Conservation (phyloP, 2,329 filamentous ascomycete genomes). For the Graphium sp. region DNA sequence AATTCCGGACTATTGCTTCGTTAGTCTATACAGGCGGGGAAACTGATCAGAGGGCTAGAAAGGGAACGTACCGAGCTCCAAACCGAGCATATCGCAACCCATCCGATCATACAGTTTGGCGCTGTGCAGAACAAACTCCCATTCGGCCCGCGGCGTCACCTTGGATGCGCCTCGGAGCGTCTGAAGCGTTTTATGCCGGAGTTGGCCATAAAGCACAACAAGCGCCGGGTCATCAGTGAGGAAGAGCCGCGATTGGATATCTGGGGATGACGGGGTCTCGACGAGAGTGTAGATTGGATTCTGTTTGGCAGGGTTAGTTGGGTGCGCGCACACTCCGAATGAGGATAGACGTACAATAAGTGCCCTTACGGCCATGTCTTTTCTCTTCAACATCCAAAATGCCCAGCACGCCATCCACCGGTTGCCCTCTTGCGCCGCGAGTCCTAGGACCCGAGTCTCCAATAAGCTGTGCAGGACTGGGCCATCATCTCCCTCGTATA, state of each 20-base stretch:
- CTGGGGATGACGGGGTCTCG: constrained; percentile 49
- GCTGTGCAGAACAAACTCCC: constrained; percentile 78
- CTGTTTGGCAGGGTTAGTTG: constrained; percentile 19
- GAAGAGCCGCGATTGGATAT: constrained; percentile 61
- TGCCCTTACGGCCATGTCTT: constrained; percentile 69
- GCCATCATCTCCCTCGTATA: constrained; percentile 75
- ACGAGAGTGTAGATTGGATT: constrained; percentile 64
- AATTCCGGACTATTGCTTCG: constrained; percentile 46
- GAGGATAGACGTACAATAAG: constrained; percentile 47
- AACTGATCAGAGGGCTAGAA: neutral
- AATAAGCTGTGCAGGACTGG: constrained; percentile 58
- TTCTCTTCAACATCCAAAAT: constrained; percentile 75
- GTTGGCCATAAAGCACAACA: constrained; percentile 71
- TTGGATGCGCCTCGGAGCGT: constrained; percentile 75
- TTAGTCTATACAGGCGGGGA: constrained; percentile 6
- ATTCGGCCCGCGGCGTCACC: constrained; percentile 63
- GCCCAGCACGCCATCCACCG: constrained; percentile 93
- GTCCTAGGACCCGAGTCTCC: constrained; percentile 59
- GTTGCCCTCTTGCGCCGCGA: constrained; percentile 69
- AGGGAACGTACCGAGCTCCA: constrained; percentile 53
- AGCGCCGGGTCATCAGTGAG: constrained; percentile 82
- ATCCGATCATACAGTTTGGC: constrained; percentile 73
- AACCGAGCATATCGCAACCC: constrained; percentile 80
- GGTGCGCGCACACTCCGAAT: neutral
- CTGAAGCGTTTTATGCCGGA: constrained; percentile 67